Percentiles rank a stretch among this genome's conserved stretches.
Conservation (phyloP, 106 monocot species). For the Cymbidium sinense region DNA sequence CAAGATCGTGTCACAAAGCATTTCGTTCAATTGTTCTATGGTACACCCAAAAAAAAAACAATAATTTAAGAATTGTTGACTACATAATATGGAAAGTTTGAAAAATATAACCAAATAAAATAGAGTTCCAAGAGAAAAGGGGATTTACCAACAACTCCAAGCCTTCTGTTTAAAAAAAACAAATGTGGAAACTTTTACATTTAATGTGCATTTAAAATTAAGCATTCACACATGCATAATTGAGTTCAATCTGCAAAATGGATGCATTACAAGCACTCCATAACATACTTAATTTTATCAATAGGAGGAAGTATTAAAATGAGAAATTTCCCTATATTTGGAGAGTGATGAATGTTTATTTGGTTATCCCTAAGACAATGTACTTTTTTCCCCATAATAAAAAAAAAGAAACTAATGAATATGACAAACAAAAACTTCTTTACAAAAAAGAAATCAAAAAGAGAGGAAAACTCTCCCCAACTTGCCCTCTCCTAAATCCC, state of each 20-base stretch:
- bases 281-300: too few species aligned
- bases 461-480: too few species aligned
- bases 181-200: not conserved
- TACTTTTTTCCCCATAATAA: too few species aligned
- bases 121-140: not conserved
- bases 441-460: too few species aligned
- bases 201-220: not conserved
- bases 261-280: not conserved
- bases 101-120: not conserved
- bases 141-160: not conserved
- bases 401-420: too few species aligned
- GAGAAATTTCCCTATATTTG: too few species aligned
- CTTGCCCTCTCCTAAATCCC: too few species aligned
- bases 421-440: too few species aligned
- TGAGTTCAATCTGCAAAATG: not conserved
- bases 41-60: not conserved
- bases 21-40: not conserved
- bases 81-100: conserved; percentile 4
- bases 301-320: too few species aligned
- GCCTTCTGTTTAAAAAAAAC: not conserved
- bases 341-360: too few species aligned
- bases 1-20: not conserved
- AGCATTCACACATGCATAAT: conserved; percentile 1
- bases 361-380: too few species aligned
- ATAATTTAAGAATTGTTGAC: not conserved